Conservation (phyloP, 2,329 filamentous ascomycete species). For the Pyricularia grisea region DNA sequence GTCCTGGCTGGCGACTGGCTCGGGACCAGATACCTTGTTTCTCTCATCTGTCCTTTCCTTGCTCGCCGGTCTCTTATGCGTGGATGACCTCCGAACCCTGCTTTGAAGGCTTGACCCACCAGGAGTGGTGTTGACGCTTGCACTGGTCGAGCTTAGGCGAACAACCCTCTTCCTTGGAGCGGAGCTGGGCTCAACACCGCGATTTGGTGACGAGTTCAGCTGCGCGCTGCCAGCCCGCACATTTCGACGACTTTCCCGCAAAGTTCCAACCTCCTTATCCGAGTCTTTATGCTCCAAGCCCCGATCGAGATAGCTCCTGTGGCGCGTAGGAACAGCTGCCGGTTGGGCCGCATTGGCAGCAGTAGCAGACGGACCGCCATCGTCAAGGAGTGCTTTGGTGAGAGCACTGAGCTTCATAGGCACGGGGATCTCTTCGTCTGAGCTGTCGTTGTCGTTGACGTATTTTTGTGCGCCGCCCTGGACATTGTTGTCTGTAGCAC, state of each 20-base stretch:
- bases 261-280: conserved; percentile 10
- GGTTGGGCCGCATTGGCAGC: conserved; percentile 17
- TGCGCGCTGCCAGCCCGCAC: conserved; percentile 40
- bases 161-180: conserved; percentile 45
- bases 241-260: conserved; percentile 26
- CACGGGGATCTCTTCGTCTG: conserved; percentile 85
- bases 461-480: conserved; percentile 33
- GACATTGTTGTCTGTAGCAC: neutral
- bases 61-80: conserved; percentile 14
- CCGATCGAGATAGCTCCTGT: conserved; percentile 39
- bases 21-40: conserved; percentile 11
- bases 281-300: conserved; percentile 27
- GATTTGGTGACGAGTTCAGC: conserved; percentile 31
- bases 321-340: conserved; percentile 36
- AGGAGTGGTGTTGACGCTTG: conserved; percentile 26
- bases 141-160: conserved; percentile 32
- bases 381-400: conserved; percentile 74
- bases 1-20: conserved; percentile 6
- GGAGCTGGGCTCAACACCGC: conserved; percentile 41
- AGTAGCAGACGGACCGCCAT: conserved; percentile 34
- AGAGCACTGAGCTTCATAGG: conserved; percentile 91
- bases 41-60: conserved; percentile 21
- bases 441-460: conserved; percentile 66
- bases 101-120: conserved; percentile 21
- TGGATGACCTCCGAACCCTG: conserved; percentile 39